Conservation (phyloP, 1,284 basidiomycete species). For the Cutaneotrichosporon cavernicola region DNA sequence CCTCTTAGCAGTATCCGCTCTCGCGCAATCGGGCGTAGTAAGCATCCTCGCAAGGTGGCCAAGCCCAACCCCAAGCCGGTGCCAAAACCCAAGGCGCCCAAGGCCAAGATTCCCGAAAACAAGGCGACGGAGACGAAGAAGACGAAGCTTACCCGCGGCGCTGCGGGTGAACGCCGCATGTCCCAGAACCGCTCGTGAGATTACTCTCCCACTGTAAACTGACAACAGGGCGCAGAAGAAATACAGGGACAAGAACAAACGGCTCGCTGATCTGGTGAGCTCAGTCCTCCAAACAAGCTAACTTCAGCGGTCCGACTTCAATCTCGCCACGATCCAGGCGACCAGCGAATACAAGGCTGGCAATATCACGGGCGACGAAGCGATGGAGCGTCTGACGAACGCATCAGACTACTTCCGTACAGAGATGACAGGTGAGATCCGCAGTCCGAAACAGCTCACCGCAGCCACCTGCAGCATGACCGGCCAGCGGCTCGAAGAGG, state of each 20-base stretch:
- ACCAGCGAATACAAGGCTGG: slow-evolving; percentile 2
- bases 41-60: background rate
- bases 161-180: slow-evolving; percentile 19
- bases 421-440: slow-evolving; percentile 2
- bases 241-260: slow-evolving; percentile 24
- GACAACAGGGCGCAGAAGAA: slow-evolving; percentile 18
- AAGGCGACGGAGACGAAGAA: background rate
- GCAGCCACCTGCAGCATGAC: slow-evolving; percentile 10
- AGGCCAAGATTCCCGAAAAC: background rate
- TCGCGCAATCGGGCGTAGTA: background rate
- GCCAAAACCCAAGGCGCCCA: background rate
- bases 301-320: slow-evolving; percentile 19
- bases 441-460: background rate
- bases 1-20: background rate
- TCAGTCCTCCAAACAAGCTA: background rate
- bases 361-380: background rate
- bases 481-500: background rate
- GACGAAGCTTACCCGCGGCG: slow-evolving; percentile 1
- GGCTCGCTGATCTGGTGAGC: slow-evolving; percentile 14
- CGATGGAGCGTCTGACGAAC: background rate
- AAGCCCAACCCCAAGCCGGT: background rate
- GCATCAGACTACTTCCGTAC: slow-evolving; percentile 1
- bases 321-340: slow-evolving; percentile 6
- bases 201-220: too few relatives aligned
- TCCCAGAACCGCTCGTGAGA: slow-evolving; percentile 19